Percentiles rank a stretch among this genome's conserved stretches.
Conservation (phyloP, 331 rosid species). For the Dryas integrifolia region DNA sequence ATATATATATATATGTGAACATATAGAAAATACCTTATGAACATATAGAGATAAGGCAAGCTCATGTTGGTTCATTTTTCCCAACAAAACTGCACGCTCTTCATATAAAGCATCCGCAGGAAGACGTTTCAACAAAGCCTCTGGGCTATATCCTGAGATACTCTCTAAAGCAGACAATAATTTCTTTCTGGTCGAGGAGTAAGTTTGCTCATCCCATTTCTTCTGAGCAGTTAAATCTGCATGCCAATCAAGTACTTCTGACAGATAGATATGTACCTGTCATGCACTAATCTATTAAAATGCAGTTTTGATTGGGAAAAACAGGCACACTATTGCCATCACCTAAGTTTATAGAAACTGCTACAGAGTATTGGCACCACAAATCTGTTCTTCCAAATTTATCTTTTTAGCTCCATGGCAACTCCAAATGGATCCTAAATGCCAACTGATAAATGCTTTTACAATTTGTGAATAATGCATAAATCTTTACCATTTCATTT, state of each 20-base stretch:
- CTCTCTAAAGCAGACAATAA: constrained; percentile 75
- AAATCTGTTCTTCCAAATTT: neutral
- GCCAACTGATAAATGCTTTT: neutral
- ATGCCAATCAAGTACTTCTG: constrained; percentile 92
- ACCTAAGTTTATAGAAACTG: neutral
- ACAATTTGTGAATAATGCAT: neutral
- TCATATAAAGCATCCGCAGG: constrained; percentile 86
- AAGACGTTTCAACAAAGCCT: constrained; percentile 74
- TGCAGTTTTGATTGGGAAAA: constrained; percentile 10
- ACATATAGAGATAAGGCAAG: constrained; percentile 86
- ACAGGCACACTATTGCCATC: neutral
- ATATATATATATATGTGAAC: neutral
- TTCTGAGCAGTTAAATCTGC: constrained; percentile 67
- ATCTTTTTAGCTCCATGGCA: neutral
- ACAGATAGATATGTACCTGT: constrained; percentile 83
- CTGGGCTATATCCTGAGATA: constrained; percentile 82
- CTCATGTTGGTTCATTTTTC: constrained; percentile 95
- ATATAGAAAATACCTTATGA: constrained; percentile 62
- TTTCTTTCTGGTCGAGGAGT: constrained; percentile 78
- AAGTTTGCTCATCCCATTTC: constrained; percentile 84
- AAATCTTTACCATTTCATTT: constrained; percentile 86
- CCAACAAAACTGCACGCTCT: constrained; percentile 87
- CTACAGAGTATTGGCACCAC: neutral
- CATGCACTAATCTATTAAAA: constrained; percentile 32
- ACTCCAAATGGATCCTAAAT: constrained; percentile 2